Evolutionary conservation across 2,329 filamentous ascomycete species (phyloP).

Genomic region (Aspergillus pseudonomiae): DNA sequence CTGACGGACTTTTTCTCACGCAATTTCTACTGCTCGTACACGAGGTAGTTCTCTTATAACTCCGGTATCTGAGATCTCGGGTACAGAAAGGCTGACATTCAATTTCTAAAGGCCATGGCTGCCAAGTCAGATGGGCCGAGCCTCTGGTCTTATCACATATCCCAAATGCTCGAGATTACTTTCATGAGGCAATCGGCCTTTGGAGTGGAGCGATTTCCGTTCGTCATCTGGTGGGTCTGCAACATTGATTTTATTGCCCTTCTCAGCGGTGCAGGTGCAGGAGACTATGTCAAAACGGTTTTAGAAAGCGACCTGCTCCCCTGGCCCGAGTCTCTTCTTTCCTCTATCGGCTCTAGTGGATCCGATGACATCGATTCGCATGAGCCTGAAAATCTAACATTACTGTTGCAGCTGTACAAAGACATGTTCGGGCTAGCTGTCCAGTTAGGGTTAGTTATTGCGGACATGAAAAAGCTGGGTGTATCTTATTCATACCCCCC

Average conservation of each 20-base stretch:
- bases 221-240: conserved; percentile 58
- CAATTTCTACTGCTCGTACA: conserved; percentile 62
- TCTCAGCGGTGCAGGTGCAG: conserved; percentile 54
- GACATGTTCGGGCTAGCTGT: conserved; percentile 50
- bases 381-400: conserved; percentile 41
- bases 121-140: conserved; percentile 50
- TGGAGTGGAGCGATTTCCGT: conserved; percentile 51
- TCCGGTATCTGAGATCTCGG: too few species aligned
- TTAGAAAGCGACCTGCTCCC: conserved; percentile 54
- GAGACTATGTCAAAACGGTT: conserved; percentile 53
- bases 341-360: conserved; percentile 37
- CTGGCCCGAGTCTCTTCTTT: conserved; percentile 40
- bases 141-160: conserved; percentile 59
- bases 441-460: conserved; percentile 48
- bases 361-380: conserved; percentile 41
- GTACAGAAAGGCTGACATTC: neutral
- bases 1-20: conserved; percentile 59
- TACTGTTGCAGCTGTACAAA: conserved; percentile 49
- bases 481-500: conserved; percentile 26
- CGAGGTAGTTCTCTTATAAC: conserved; percentile 48
- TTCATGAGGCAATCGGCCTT: conserved; percentile 51
- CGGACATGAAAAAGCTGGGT: conserved; percentile 44
- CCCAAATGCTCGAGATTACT: conserved; percentile 54
- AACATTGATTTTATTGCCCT: conserved; percentile 60
- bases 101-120: conserved; percentile 45